Conservation (phyloP, 495 filamentous ascomycete species). For the Chaetomium cochliodes region DNA sequence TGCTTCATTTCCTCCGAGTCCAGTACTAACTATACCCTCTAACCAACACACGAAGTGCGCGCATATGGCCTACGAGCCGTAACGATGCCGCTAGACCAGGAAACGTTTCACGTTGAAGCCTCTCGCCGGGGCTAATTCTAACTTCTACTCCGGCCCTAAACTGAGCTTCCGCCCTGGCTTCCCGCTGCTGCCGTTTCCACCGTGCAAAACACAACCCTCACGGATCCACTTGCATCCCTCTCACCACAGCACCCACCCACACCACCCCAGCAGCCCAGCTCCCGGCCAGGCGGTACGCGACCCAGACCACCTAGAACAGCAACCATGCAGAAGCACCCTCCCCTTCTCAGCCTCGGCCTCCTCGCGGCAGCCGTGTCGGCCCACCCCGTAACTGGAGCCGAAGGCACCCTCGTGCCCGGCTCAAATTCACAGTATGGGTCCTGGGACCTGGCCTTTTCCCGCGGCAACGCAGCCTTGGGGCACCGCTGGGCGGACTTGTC, state of each 20-base stretch:
- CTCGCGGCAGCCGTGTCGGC: neutral
- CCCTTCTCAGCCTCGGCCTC: neutral
- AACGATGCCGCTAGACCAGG: neutral
- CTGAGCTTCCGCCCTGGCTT: neutral
- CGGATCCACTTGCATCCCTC: neutral
- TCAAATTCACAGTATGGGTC: neutral
- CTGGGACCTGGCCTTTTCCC: neutral
- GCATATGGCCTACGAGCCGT: neutral
- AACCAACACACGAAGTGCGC: neutral
- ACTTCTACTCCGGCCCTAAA: no score
- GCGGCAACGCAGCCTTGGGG: neutral
- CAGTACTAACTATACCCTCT: neutral
- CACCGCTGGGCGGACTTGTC: conserved; percentile 5
- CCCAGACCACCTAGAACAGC: neutral
- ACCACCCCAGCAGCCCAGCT: no score
- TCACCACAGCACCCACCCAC: no score
- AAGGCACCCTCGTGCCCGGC: neutral
- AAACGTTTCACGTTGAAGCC: neutral
- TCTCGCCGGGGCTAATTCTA: no score
- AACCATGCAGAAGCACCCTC: neutral
- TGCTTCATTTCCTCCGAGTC: no score
- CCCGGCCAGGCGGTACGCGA: neutral
- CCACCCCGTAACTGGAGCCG: neutral
- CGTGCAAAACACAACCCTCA: neutral
- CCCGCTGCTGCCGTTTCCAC: no score